A percentile compares a stretch with the other conserved stretches of the same genome.
Evolutionary conservation across 2,329 filamentous ascomycete genomes (phyloP).

Genomic region (Monosporascus cannonballus): DNA sequence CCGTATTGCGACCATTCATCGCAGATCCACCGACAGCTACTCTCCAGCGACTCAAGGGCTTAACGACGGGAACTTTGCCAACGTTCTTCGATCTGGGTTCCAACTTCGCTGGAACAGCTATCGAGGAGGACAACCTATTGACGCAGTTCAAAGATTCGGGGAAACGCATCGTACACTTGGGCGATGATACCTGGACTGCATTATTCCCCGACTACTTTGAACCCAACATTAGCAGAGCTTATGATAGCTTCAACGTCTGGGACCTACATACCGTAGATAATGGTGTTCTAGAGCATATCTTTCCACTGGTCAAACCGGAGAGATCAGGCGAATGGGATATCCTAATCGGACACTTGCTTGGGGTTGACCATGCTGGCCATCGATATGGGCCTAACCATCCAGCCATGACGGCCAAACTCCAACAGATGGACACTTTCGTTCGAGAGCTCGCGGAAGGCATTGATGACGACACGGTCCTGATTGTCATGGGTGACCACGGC

Average conservation of each 20-base stretch:
- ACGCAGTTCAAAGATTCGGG: slow-evolving; percentile 59
- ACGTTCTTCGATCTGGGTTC: slow-evolving; percentile 92
- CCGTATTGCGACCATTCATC: slow-evolving; percentile 90
- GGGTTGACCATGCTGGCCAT: slow-evolving; percentile 95
- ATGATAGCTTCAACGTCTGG: slow-evolving; percentile 98
- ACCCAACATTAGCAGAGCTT: slow-evolving; percentile 75
- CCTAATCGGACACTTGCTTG: slow-evolving; percentile 88
- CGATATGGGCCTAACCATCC: slow-evolving; percentile 89
- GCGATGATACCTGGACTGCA: slow-evolving; percentile 96
- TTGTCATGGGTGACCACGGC: slow-evolving; percentile 98
- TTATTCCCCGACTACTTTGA: slow-evolving; percentile 94
- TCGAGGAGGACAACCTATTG: slow-evolving; percentile 82
- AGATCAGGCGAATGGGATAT: slow-evolving; percentile 78
- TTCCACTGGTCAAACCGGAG: slow-evolving; percentile 66
- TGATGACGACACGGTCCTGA: slow-evolving; percentile 79
- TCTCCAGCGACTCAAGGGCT: slow-evolving; percentile 82
- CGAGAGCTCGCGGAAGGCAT: slow-evolving; percentile 63
- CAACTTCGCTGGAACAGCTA: slow-evolving; percentile 90
- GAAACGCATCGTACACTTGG: slow-evolving; percentile 80
- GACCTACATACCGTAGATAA: slow-evolving; percentile 96
- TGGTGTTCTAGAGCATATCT: slow-evolving; percentile 84
- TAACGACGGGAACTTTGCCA: slow-evolving; percentile 91
- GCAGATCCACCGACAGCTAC: slow-evolving; percentile 95
- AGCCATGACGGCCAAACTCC: slow-evolving; percentile 84
- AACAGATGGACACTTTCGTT: slow-evolving; percentile 83